Evolutionary conservation across 1,139 yeast genomes (phyloP).

Genomic region (Candida buenavistaensis): DNA sequence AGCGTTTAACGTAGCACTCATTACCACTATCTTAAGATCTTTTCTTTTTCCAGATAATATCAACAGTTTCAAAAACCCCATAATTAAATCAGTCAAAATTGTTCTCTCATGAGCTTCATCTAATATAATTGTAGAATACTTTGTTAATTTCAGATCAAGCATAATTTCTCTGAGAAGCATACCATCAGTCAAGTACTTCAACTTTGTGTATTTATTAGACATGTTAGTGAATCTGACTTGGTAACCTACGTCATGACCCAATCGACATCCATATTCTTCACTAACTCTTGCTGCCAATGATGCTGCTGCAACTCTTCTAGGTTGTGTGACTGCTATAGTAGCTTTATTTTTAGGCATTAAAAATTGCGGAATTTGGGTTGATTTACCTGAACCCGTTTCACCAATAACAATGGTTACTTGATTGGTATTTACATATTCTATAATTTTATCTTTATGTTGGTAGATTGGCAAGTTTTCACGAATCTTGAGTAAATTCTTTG

Average conservation of each 20-base stretch:
- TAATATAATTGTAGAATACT: constrained; percentile 76
- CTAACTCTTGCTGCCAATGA: constrained; percentile 93
- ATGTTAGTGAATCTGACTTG: constrained; percentile 75
- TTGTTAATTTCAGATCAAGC: constrained; percentile 63
- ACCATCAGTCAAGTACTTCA: constrained; percentile 94
- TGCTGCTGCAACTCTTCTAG: constrained; percentile 92
- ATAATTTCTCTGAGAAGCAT: constrained; percentile 91
- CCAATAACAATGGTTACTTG: constrained; percentile 84
- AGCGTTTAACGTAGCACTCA: constrained; percentile 98
- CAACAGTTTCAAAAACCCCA: constrained; percentile 82
- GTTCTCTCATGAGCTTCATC: constrained; percentile 99
- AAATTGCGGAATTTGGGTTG: constrained; percentile 91
- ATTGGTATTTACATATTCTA: constrained; percentile 53
- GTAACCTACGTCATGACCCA: constrained; percentile 91
- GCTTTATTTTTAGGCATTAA: constrained; percentile 68
- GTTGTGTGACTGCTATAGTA: constrained; percentile 87
- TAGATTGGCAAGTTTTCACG: constrained; percentile 74
- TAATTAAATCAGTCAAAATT: constrained; percentile 79
- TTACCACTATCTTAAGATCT: constrained; percentile 60
- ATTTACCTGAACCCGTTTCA: constrained; percentile 96
- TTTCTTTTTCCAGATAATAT: constrained; percentile 48
- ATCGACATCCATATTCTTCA: constrained; percentile 73
- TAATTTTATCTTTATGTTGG: constrained; percentile 64
- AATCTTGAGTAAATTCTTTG: constrained; percentile 46
- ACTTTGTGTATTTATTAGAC: constrained; percentile 49